Evolutionary conservation across 257 asterid species (phyloP).

Genomic region (Solanum tarapatanum): DNA sequence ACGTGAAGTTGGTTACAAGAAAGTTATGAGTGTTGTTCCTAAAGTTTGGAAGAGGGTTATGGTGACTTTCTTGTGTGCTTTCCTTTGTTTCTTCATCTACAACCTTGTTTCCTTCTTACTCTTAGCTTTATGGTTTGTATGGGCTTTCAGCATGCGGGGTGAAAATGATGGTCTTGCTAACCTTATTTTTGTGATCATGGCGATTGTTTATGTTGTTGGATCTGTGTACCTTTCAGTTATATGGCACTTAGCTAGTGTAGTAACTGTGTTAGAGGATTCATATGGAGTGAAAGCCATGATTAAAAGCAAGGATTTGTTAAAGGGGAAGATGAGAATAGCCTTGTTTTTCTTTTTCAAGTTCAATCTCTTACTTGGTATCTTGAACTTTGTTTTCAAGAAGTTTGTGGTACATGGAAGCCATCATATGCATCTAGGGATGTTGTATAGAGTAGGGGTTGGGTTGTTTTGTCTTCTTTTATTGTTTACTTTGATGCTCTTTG

Average conservation of each 20-base stretch:
- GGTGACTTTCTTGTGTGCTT: slow-evolving; percentile 34
- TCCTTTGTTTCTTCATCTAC: slow-evolving; percentile 19
- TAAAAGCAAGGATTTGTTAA: slow-evolving; percentile 36
- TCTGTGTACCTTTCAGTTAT: slow-evolving; percentile 34
- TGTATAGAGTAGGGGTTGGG: slow-evolving; percentile 22
- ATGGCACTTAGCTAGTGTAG: slow-evolving; percentile 61
- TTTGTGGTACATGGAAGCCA: slow-evolving; percentile 15
- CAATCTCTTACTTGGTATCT: slow-evolving; percentile 2
- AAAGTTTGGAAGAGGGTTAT: slow-evolving; percentile 56
- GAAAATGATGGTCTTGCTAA: background rate
- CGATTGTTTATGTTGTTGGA: slow-evolving; percentile 16
- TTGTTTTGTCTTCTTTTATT: slow-evolving; percentile 22
- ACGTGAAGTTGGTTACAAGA: slow-evolving; percentile 26
- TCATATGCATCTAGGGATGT: background rate
- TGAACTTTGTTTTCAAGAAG: slow-evolving; percentile 7
- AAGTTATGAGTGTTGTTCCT: slow-evolving; percentile 48
- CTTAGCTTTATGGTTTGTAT: background rate
- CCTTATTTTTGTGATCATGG: background rate
- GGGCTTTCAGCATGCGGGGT: background rate
- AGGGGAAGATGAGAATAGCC: slow-evolving; percentile 37
- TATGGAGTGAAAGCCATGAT: slow-evolving; percentile 46
- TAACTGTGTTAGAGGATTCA: slow-evolving; percentile 47
- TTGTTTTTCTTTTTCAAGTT: slow-evolving; percentile 25
- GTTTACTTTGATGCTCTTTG: slow-evolving; percentile 24
- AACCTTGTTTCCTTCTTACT: slow-evolving; percentile 9